Percentiles rank a stretch among this genome's conserved stretches.
Conservation (phyloP, 352 stramenopile species). For the Pythium vanterpoolii region DNA sequence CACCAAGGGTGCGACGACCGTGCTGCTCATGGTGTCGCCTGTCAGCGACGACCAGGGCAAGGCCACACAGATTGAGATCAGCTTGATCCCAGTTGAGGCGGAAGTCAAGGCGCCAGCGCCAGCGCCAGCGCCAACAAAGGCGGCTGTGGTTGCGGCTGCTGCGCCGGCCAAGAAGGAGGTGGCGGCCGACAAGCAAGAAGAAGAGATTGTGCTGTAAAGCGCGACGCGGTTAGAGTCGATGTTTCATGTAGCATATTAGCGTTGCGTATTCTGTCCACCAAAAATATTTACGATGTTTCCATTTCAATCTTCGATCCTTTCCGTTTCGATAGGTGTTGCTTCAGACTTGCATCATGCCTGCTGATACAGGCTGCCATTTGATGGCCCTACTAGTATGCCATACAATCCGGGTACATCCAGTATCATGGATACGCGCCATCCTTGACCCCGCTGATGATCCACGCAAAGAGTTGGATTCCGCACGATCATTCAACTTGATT, state of each 20-base stretch:
- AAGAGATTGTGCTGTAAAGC: slow-evolving; percentile 17
- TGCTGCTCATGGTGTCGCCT: slow-evolving; percentile 53
- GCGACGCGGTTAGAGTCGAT: not conserved
- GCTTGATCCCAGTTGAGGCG: slow-evolving; percentile 51
- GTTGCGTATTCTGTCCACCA: slow-evolving; percentile 4
- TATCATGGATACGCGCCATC: no score
- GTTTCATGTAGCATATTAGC: slow-evolving; percentile 14
- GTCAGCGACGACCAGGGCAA: slow-evolving; percentile 55
- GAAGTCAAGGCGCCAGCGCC: not conserved
- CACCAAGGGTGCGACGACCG: slow-evolving; percentile 35
- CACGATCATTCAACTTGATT: no score
- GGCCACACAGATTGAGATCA: slow-evolving; percentile 52
- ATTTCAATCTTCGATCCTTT: not conserved
- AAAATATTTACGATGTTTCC: slow-evolving; percentile 13
- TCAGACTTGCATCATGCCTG: no score
- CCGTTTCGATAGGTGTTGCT: not conserved
- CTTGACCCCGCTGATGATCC: no score
- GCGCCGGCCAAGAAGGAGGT: slow-evolving; percentile 6
- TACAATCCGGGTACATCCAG: no score
- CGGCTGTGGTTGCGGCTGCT: not conserved
- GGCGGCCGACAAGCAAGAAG: not conserved
- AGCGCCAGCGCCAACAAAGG: no score
- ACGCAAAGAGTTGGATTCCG: no score
- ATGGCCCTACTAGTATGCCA: no score
- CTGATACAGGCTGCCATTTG: no score